Conservation (phyloP, 1,284 basidiomycete species). For the Vanrija pseudolonga region DNA sequence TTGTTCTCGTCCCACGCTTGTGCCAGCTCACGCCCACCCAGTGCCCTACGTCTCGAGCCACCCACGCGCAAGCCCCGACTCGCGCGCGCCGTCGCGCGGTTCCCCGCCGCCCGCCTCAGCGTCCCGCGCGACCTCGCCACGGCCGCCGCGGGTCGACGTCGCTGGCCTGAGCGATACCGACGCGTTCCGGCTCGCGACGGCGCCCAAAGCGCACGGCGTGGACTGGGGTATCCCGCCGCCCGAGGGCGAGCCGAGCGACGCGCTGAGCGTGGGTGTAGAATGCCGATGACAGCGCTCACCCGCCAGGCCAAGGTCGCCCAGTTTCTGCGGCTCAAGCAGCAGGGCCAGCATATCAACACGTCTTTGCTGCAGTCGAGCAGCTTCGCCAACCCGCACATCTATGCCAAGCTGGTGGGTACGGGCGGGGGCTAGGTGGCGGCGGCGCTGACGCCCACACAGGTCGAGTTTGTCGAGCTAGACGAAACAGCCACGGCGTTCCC, state of each 20-base stretch:
- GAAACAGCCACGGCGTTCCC: constrained; percentile 80
- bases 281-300: neutral
- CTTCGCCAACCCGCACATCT: constrained; percentile 92
- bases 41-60: too few relatives aligned
- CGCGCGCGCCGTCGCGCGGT: too few relatives aligned
- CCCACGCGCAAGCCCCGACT: too few relatives aligned
- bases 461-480: constrained; percentile 84
- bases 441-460: constrained; percentile 41
- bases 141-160: neutral
- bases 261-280: constrained; percentile 57
- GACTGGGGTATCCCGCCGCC: constrained; percentile 74
- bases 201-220: constrained; percentile 56
- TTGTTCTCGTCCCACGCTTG: neutral
- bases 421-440: neutral
- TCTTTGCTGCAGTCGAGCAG: constrained; percentile 82
- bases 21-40: too few relatives aligned
- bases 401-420: constrained; percentile 63
- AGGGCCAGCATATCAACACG: constrained; percentile 84
- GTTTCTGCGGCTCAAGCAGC: constrained; percentile 69
- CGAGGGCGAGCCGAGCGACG: constrained; percentile 56
- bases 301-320: constrained; percentile 69
- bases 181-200: neutral
- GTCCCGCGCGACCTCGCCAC: too few relatives aligned
- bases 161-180: neutral
- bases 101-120: too few relatives aligned